Base-by-base conservation (phyloP, 2,329 filamentous ascomycete genomes). In the Xylaria multiplex region DNA sequence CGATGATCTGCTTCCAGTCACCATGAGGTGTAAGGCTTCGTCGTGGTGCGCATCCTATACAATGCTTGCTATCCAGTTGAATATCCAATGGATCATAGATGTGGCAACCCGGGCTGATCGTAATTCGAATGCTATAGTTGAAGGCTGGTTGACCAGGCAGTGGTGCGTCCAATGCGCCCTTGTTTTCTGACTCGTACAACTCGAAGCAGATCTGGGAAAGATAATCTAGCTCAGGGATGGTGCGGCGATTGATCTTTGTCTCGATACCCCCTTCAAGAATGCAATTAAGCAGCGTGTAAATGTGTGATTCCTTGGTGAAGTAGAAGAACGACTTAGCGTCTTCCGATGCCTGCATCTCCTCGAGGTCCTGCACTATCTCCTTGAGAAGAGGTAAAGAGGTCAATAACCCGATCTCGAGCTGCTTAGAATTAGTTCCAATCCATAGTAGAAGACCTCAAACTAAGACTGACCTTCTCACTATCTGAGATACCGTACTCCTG, bases 221-320 rank as follows among this genome's bases (percentile, higher is more conserved):
- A 77, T 99, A 99, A 78, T 99, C 96, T 40, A 99, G 89, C 80
- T 99, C 96, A 0, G 96, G 96, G 70, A 99, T 99, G 46, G 93
- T 93, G 74, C 93, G 94, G 43, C 96, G 91, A 73, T 93, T 91
- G 76, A 99, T 98, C 82, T 99, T 99, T 27, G 95, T 97, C 76
- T 96, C 92, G 70, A 99, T 92, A 35, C 96, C 96, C 67, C 96
- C 96, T 78, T 99, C 96, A 30, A 99, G 87, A 72, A 99, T 98
- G 78, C 95, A 98, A 79, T 99, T 99, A 65, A 99, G 87, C 5
- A 99, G 86, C 5, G 96, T 99, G 81, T 99, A 99, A 69, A 99
- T 97, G 78, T 99, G 96, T 0, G 93, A 97, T 80, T 99, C 96
- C 79, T 99, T 99, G 69, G 96, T 99, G 79, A 99, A 99, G 82